Evolutionary conservation across 78 protist genomes (phyloP).

Genomic region (Bigelowiella natans): DNA sequence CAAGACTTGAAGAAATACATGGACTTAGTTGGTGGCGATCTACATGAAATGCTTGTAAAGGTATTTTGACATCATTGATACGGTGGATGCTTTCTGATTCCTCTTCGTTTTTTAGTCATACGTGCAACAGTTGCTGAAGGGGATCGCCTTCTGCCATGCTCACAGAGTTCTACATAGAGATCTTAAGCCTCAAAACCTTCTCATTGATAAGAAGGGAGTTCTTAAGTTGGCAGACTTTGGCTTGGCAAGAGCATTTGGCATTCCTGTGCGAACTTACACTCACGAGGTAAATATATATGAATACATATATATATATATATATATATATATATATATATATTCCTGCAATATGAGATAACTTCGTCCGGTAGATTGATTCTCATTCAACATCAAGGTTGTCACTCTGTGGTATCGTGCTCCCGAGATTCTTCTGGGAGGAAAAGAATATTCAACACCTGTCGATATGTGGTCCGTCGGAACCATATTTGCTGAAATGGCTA

Average conservation of each 20-base stretch:
- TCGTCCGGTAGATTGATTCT: neutral
- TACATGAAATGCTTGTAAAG: constrained; percentile 33
- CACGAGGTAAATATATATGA: constrained; percentile 62
- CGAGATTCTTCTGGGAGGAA: constrained; percentile 71
- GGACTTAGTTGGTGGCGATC: constrained; percentile 34
- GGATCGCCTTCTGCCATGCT: constrained; percentile 48
- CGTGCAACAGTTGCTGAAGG: constrained; percentile 31
- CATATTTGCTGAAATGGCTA: constrained; percentile 47
- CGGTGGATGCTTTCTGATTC: neutral
- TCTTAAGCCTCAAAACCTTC: constrained; percentile 52
- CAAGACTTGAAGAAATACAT: constrained; percentile 86
- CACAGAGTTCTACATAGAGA: constrained; percentile 61
- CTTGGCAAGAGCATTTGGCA: constrained; percentile 85
- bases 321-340: no score
- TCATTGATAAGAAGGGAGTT: constrained; percentile 2
- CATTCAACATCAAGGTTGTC: constrained; percentile 47
- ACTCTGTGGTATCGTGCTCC: constrained; percentile 89
- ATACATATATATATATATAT: no score
- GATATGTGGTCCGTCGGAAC: constrained; percentile 41
- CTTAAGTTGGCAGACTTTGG: constrained; percentile 87
- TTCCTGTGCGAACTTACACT: constrained; percentile 82
- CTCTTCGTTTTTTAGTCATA: neutral
- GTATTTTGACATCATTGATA: neutral
- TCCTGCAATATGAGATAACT: neutral
- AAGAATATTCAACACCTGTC: constrained; percentile 73